Base-by-base conservation (phyloP, 805 yeast species). In the Kodamaea neixiangensis region DNA sequence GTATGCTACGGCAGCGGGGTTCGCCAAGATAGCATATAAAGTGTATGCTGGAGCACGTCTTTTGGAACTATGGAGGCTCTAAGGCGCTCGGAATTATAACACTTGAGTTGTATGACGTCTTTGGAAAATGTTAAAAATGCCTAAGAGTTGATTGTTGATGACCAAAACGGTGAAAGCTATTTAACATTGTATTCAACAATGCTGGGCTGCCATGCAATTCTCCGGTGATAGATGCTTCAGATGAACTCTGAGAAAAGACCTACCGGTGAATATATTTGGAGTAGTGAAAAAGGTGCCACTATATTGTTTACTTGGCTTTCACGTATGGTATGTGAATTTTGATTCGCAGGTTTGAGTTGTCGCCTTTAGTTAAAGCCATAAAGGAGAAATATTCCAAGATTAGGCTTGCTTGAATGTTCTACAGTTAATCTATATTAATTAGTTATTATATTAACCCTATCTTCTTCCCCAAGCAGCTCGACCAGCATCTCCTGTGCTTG, bases 31-130 rank as follows among this genome's bases (percentile, higher is more conserved):
- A 50, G 85, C 85, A 3, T 81, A 76, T 64, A 65, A 71, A 51
- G 90, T 87, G 0, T 86, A 80, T 61, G 92, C 92, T 0, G 84
- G 88, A 50, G 91, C 94, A 2, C 75, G 96, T 63, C 77, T 90
- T 56, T 58, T 80, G 31, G 83, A 75, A 44, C 80, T 3, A 84
- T 88, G 85, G 73, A 77, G 37, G 73, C 76, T 5, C 68, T 51
- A 55, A 60, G 6, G 60, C 73, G 17, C 66, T 70, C 43, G 78
- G 80, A 0, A 68, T 85, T 3, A 67, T 63, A 17, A 79, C 79
- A 1, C 63, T 83, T 29, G 54, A 68, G 41, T 67, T 87, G 48
- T 94, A 87, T 59, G 88, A 65, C 86, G 0, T 71, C 79, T 5
- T 47, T 63, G 1, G 80, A 77, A 34, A 79, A 82, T 22, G 80